These are phyloP conservation scores for Lepidium aucheri DNA, from an alignment of 345 rosid species.

Conservation along the genomic window DNA sequence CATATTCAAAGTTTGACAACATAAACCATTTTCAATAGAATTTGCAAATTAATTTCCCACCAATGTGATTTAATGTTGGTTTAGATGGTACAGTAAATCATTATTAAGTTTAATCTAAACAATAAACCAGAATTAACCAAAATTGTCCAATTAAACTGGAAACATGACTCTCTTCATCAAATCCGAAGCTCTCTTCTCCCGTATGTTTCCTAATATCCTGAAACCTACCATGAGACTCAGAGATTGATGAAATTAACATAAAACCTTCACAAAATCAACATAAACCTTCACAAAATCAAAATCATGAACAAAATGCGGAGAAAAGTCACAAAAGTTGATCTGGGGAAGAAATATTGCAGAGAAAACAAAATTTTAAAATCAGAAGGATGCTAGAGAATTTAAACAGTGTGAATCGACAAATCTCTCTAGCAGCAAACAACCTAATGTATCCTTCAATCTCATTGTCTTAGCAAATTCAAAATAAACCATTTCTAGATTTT, in stretches of 20 bases:
- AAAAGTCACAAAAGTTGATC: not conserved
- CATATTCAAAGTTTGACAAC: too few relatives aligned
- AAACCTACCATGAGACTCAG: conserved; percentile 65
- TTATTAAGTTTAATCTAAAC: too few relatives aligned
- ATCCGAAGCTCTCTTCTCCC: conserved; percentile 40
- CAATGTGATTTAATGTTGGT: too few relatives aligned
- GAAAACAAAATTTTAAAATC: not conserved
- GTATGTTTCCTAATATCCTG: conserved; percentile 72
- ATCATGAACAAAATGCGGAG: conserved; percentile 25
- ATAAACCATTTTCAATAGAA: too few relatives aligned
- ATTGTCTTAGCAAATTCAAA: not conserved
- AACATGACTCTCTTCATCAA: conserved; percentile 50
- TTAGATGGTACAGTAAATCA: too few relatives aligned
- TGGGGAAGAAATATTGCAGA: not conserved
- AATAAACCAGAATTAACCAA: too few relatives aligned
- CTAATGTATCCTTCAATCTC: conserved; percentile 14
- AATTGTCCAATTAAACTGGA: conserved; percentile 87
- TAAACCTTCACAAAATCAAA: conserved; percentile 25
- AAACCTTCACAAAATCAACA: too few relatives aligned
- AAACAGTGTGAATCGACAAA: not conserved
- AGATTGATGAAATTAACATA: too few relatives aligned
- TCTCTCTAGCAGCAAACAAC: too few relatives aligned
- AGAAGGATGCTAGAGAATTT: not conserved
- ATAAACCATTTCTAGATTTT: not conserved
- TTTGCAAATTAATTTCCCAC: too few relatives aligned